Base-by-base conservation (phyloP, 2,329 filamentous ascomycete genomes). In the Lasiodiplodia citricola region DNA sequence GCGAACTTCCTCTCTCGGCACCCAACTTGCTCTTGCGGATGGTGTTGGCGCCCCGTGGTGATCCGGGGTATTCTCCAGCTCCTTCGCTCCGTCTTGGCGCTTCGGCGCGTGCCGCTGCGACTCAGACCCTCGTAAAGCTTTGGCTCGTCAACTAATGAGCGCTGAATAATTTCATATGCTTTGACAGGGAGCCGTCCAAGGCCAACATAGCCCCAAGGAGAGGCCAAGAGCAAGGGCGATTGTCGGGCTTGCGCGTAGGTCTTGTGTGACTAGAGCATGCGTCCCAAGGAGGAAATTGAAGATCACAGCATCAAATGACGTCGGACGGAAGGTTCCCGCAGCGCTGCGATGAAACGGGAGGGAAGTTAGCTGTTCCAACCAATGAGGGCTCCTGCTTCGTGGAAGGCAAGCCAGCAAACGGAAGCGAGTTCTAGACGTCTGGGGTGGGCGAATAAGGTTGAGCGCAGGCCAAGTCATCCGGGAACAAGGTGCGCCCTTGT, bases 281-380 rank as follows among this genome's bases (percentile, higher is more conserved):
- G 21, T 10, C 21, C 37, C 31, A 37, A 47, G 11, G 21, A 11
- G 18, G 13, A 31, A 31, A 35, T 35, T 35, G 57, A 31, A 11
- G 41, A 62, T 21, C 57, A 62, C 47, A 21, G 41, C 57, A 25
- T 37, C 7, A 25, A 28, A 52, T 64, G 60, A 64, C 60, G 60
- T 64, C 38, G 60, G 51, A 31, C 60, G 60, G 60, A 21, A 52
- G 38, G 60, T 52, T 64, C 47, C 60, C 37, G 41, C 58, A 14
- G 18, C 25, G 21, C 8, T 14, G 41, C 23, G 44, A n/a, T 64
- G 60, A 64, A 64, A 64, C 60, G 38, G n/a, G 13, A 16, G n/a
- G 31, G 47, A 31, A n/a, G 41, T 16, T 14, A 25, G 57, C 41
- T 62, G 41, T 25, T 62, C 50, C 58, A 25, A n/a, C 58, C 58